Conservation (phyloP, 306 rosid species). For the Vachellia collinsii region DNA sequence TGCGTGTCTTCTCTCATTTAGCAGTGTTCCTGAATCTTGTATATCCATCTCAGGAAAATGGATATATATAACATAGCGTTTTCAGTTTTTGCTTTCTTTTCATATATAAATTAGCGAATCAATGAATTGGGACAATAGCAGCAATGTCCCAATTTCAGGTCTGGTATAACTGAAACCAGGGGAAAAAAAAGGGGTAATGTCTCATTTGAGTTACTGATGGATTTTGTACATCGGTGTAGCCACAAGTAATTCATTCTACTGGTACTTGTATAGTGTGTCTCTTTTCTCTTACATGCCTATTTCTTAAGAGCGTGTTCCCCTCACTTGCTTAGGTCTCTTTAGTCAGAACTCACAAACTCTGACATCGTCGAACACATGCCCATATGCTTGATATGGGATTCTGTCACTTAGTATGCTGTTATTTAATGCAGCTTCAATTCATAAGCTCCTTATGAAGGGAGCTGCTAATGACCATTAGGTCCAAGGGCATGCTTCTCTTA, state of each 20-base stretch:
- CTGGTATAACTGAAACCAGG: not conserved
- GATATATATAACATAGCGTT: not conserved
- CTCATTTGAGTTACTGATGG: not conserved
- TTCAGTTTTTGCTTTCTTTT: not conserved
- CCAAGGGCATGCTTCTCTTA: too few relatives aligned
- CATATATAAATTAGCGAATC: not conserved
- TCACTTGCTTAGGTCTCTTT: too few relatives aligned
- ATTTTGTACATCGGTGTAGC: not conserved
- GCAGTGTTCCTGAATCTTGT: not conserved
- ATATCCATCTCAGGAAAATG: too few relatives aligned
- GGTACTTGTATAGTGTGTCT: not conserved
- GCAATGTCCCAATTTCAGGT: conserved; percentile 1
- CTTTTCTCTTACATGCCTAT: not conserved
- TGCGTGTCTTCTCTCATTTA: conserved; percentile 16
- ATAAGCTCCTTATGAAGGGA: not conserved
- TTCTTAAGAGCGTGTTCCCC: too few relatives aligned
- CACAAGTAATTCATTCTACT: not conserved
- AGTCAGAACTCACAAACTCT: too few relatives aligned
- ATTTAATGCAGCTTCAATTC: not conserved
- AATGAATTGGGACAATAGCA: not conserved
- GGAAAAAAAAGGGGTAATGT: not conserved
- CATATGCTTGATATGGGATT: too few relatives aligned
- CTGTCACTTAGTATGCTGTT: not conserved
- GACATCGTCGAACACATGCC: too few relatives aligned
- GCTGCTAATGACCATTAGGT: too few relatives aligned